A percentile compares a stretch with the other conserved stretches of the same genome.
Conservation (phyloP, 768 basidiomycete species). For the Leccinum boreale region DNA sequence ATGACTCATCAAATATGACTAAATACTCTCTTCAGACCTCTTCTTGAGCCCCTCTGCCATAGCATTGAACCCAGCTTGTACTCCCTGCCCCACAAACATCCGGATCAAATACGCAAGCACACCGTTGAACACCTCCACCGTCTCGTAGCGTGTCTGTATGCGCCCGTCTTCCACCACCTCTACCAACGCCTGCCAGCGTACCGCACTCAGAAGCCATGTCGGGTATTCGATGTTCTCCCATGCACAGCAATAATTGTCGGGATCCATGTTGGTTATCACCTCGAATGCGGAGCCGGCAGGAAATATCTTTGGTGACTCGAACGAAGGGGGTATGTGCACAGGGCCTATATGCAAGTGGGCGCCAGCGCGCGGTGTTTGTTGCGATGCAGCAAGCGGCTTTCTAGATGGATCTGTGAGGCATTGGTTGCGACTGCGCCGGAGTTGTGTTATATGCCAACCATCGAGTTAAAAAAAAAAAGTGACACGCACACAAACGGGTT, state of each 20-base stretch:
- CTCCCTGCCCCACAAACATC: conserved; percentile 39
- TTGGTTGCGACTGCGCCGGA: conserved; percentile 44
- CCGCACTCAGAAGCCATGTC: conserved; percentile 46
- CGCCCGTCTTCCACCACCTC: conserved; percentile 42
- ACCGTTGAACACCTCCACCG: conserved; percentile 57
- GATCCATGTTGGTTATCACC: conserved; percentile 48
- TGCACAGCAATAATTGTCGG: conserved; percentile 50
- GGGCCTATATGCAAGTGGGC: conserved; percentile 43
- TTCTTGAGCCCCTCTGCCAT: conserved; percentile 58
- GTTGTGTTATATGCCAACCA: background rate
- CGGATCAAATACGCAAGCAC: conserved; percentile 51
- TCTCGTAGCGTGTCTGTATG: conserved; percentile 60
- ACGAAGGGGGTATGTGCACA: conserved; percentile 60
- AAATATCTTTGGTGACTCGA: conserved; percentile 35
- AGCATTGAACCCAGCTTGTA: conserved; percentile 46
- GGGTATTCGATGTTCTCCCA: conserved; percentile 49
- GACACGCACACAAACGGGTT: conserved; percentile 56
- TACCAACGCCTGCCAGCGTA: conserved; percentile 62
- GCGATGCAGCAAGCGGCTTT: conserved; percentile 35
- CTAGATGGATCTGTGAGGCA: conserved; percentile 41
- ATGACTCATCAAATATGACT: background rate
- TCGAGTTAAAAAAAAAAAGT: background rate
- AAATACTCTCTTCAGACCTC: conserved; percentile 38
- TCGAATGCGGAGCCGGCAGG: conserved; percentile 42
- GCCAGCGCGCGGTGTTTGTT: conserved; percentile 51